Base-by-base conservation (phyloP, 2,329 filamentous ascomycete genomes). In the Phyllosticta citrichinensis region DNA sequence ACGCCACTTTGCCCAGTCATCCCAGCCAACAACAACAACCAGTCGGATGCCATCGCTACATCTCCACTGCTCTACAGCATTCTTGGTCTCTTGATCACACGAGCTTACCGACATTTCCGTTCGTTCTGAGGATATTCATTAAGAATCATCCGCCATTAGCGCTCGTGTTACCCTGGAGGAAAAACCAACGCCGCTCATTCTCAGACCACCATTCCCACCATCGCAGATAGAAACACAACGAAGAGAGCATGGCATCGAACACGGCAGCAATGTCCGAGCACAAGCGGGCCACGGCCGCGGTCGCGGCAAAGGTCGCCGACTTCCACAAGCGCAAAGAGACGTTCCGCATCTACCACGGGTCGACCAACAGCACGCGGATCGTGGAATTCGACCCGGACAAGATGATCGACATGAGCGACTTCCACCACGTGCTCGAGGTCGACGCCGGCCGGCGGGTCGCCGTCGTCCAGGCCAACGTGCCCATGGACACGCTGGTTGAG, bases 381-480 rank as follows among this genome's bases (percentile, higher is more conserved):
- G 74, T 75, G 9, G 69, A 74, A 24, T 67, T 76, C 52, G 72
- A 75, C 50, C 73, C 70, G 25, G 71, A 74, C 55, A 67, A 70
- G 14, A 73, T 79, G 60, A 72, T 83, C 53, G 78, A 82, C 64
- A 80, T 78, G n/a, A 78, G 74, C 64, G 69, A 67, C 3, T 72
- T 82, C n/a, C 76, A 75, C 35, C 69, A 79, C 66, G 75, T 82
- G 1, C 64, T 82, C 9, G 64, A 69, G 8, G 73, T 82, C 55
- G 71, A 81, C 64, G 64, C 65, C 10, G 62, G 70, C 17, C 71
- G 67, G 5, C 77, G 75, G 63, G 79, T 75, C 12, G 77, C 75
- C 55, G 66, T 83, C 0, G 85, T 87, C 0, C 85, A 89, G 67
- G 85, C 86, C 0, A 89, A 88, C 65, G 85, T 89, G 3, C 77